phyloP scores from a whole-genome alignment of 805 yeast genomes.

The Wickerhamomyces canadensis region DNA sequence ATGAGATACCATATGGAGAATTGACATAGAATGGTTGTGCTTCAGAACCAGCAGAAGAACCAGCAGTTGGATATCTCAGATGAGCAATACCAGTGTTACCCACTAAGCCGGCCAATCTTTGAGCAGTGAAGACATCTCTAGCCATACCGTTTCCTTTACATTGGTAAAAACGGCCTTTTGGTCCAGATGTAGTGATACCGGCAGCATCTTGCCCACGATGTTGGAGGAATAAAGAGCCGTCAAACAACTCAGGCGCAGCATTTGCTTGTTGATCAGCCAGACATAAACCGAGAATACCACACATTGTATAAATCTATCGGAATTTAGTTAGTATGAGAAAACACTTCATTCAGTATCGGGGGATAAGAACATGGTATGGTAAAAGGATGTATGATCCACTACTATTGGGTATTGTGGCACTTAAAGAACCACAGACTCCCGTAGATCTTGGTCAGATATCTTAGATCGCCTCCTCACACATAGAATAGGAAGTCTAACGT shows the following conservation, averaged over 20 bases:
- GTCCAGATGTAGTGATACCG: constrained; percentile 96
- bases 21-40: constrained; percentile 99
- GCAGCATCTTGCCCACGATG: constrained; percentile 99
- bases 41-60: constrained; percentile 90
- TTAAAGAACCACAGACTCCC: too few relatives aligned
- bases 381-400: too few relatives aligned
- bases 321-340: constrained; percentile 6
- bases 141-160: constrained; percentile 99
- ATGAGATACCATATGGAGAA: constrained; percentile 88
- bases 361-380: too few relatives aligned
- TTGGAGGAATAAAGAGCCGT: constrained; percentile 88
- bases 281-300: constrained; percentile 90
- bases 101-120: constrained; percentile 68
- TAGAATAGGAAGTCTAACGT: constrained; percentile 29
- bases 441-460: too few relatives aligned
- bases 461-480: constrained; percentile 22
- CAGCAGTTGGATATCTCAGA: constrained; percentile 95
- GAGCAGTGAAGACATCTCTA: constrained; percentile 88
- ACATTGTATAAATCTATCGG: constrained; percentile 44
- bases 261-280: constrained; percentile 65
- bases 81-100: constrained; percentile 97
- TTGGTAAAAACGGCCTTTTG: constrained; percentile 89
- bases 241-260: constrained; percentile 87
- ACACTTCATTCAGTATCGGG: too few relatives aligned
- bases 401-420: too few relatives aligned